A percentile compares a stretch with the other conserved stretches of the same genome.
Conservation (phyloP, 768 basidiomycete genomes). For the Leccinum disarticulatum region DNA sequence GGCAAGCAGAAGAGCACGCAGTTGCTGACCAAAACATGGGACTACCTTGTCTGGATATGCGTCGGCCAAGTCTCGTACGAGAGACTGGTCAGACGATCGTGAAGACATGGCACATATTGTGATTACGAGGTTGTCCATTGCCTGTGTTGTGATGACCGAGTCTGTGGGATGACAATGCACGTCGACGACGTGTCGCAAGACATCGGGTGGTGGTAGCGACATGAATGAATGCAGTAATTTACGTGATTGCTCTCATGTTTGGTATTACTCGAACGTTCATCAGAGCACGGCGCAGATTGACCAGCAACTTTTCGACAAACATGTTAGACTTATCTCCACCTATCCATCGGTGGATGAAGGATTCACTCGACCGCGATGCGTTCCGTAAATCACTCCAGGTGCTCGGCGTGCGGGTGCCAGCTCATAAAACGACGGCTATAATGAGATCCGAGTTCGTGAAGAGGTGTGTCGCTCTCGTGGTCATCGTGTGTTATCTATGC, state of each 20-base stretch:
- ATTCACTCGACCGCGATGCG: constrained; percentile 55
- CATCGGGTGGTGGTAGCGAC: constrained; percentile 31
- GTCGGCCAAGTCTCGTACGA: constrained; percentile 64
- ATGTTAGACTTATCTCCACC: constrained; percentile 46
- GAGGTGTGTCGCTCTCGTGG: constrained; percentile 43
- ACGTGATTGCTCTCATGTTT: constrained; percentile 15
- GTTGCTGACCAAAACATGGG: constrained; percentile 82
- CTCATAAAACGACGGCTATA: constrained; percentile 52
- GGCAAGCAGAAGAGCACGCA: constrained; percentile 9
- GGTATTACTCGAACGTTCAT: constrained; percentile 5
- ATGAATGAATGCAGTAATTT: constrained; percentile 1
- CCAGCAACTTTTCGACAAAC: constrained; percentile 1
- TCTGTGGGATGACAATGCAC: constrained; percentile 95
- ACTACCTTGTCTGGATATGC: constrained; percentile 64
- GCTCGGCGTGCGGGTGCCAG: constrained; percentile 64
- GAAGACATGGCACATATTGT: constrained; percentile 86
- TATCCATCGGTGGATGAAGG: constrained; percentile 48
- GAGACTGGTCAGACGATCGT: constrained; percentile 61
- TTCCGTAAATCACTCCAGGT: constrained; percentile 69
- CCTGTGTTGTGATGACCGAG: constrained; percentile 45
- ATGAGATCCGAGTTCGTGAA: constrained; percentile 58
- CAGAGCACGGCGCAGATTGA: constrained; percentile 1
- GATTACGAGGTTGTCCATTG: constrained; percentile 58
- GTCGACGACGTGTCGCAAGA: constrained; percentile 75
- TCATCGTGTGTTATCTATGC: constrained; percentile 10